Base-by-base conservation (phyloP, 352 stramenopile species). In the Blastocystis sp. region DNA sequence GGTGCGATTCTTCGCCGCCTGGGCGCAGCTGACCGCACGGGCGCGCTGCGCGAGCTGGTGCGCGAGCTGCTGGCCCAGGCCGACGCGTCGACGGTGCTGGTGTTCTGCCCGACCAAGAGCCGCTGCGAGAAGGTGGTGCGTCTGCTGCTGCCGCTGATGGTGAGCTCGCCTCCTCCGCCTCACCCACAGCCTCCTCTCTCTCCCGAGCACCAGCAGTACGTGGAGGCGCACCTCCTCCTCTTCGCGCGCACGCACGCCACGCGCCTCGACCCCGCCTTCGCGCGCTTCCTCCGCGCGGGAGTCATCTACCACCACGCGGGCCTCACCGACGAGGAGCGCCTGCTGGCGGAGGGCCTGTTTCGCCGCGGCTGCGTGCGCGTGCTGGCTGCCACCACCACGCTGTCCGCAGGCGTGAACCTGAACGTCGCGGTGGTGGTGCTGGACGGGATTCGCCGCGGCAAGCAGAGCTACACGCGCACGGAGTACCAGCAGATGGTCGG, bases 401-500 rank as follows among this genome's bases (percentile, higher is more conserved):
- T 82, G 4, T 66, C 74, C 1, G 52, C 74, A 34, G 74, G 74
- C 38, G 74, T 82, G 23, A 82, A 82, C 65, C 52, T 82, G 2
- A 66, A 66, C 40, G 74, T 82, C 2, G 74, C 67, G 7, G 59
- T 28, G 38, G 74, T 82, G 61, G 56, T 82, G 0, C 19, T 82
- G 1, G 43, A 67, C 59, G 52, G 53, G 0, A 52, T 66, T 2
- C 43, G 52, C 14, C 43, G 74, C 2, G 23, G 74, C 61, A 45
- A 45, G 28, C 53, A 82, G 34, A 21, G 19, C 3, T 82, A 82
- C 34, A n/a, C 43, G 2, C 21, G 34, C 17, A 67, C 48, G 40
- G 74, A 82, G 74, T 66, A 52, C 40, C 17, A 23, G 23, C 74
- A 82, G 53, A 82, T 82, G 74, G 43, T 66, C 17, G 74, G 74